These are phyloP conservation scores for Calonectria hongkongensis DNA, from an alignment of 2,329 filamentous ascomycete genomes.

Conservation along the genomic window DNA sequence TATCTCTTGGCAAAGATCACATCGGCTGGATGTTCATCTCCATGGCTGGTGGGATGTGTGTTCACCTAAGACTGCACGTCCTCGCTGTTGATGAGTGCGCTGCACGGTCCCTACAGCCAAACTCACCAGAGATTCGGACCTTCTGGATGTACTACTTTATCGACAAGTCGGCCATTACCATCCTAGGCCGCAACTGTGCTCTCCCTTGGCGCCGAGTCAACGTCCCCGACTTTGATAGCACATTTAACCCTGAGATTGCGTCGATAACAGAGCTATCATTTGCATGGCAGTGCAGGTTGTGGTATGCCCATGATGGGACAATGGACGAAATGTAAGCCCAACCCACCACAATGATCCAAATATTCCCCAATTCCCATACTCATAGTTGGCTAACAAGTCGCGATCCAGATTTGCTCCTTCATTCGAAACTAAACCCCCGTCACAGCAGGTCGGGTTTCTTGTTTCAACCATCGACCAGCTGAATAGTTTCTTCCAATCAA, in stretches of 20 bases:
- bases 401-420: not conserved
- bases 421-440: not conserved
- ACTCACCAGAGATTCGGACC: constrained; percentile 15
- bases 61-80: constrained; percentile 14
- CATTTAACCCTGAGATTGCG: not conserved
- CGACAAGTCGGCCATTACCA: constrained; percentile 20
- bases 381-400: not conserved
- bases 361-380: not conserved
- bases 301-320: constrained; percentile 10
- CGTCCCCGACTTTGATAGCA: constrained; percentile 13
- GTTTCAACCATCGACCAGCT: constrained; percentile 5
- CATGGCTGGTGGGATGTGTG: constrained; percentile 5
- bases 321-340: constrained; percentile 11
- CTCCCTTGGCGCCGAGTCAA: constrained; percentile 10
- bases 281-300: constrained; percentile 6
- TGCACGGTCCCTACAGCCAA: not conserved
- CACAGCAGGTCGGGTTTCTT: constrained; percentile 5
- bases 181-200: constrained; percentile 7
- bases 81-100: constrained; percentile 8
- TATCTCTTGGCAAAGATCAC: constrained; percentile 3
- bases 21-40: constrained; percentile 20
- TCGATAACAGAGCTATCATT: not conserved
- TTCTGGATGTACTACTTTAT: constrained; percentile 24
- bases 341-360: not conserved
- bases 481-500: constrained; percentile 10